Base-by-base conservation (phyloP, 192 early-diverging fungal species). In the Rhizophagus prolifer region DNA sequence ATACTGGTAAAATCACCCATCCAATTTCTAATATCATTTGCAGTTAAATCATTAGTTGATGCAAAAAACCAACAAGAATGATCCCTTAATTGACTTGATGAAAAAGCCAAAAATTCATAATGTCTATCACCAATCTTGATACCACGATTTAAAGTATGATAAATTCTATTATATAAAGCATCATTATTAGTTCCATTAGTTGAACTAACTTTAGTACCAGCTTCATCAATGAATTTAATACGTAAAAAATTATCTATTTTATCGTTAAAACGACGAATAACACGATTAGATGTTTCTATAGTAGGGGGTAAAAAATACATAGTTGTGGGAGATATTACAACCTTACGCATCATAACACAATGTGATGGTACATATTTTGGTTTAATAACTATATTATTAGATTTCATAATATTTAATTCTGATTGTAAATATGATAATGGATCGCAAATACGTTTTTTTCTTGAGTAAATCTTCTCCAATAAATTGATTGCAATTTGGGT, bases 61-160 rank as follows among this genome's bases (percentile, higher is more conserved):
- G 86, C 86, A 82, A 92, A 95, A 76, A 92, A 93, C 92, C 90
- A 95, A 92, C n/a, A n/a, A 30, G 85, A 88, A 59, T 87, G 87
- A 34, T 88, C 89, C 21, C 90, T 83, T 21, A 91, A 76, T 75
- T 88, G 89, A 63, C 87, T 90, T 28, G 88, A 90, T 0, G 88
- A 89, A 70, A 86, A 92, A 6, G 86, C 91, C 58, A 91, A 58
- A 14, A 92, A 94, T 7, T 89, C 82, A 69, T 90, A 93, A 3
- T 76, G 71, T 0, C 85, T 73, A 36, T 84, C 78, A 0, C 86
- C 89, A 50, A 94, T 85, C 31, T 75, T 66, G 31, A 93, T 83
- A 1, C 91, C 92, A 41, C 79, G 72, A 10, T 74, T 70, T 58
- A 90, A 46, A 2, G 80, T 74, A 5, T 81, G 65, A 34, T 83